Percentiles rank a stretch among this genome's conserved stretches.
Evolutionary conservation across 2,329 filamentous ascomycete genomes (phyloP).

Genomic region (Phialemonium atrogriseum): DNA sequence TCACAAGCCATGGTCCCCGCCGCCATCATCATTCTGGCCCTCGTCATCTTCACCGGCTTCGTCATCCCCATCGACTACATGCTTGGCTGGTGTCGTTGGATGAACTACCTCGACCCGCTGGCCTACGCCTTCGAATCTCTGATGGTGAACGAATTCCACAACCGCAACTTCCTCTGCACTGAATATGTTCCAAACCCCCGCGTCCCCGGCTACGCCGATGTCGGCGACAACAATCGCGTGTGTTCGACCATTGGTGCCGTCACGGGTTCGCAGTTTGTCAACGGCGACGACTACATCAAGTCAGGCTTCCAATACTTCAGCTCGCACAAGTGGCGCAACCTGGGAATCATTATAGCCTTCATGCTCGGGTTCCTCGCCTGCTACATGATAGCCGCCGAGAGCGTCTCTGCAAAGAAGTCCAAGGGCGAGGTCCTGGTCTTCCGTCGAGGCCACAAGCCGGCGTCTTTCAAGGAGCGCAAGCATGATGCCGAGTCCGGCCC

Average conservation of each 20-base stretch:
- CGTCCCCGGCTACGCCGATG: slow-evolving; percentile 27
- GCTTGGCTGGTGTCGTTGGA: slow-evolving; percentile 75
- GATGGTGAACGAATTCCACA: slow-evolving; percentile 75
- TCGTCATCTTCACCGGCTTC: slow-evolving; percentile 66
- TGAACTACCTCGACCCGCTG: slow-evolving; percentile 73
- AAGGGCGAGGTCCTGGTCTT: slow-evolving; percentile 73
- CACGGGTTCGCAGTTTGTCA: slow-evolving; percentile 41
- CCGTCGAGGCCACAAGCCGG: slow-evolving; percentile 58
- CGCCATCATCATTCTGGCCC: slow-evolving; percentile 52
- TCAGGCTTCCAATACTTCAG: slow-evolving; percentile 48
- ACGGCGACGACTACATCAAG: slow-evolving; percentile 49
- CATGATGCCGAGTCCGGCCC: slow-evolving; percentile 49
- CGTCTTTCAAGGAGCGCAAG: slow-evolving; percentile 50
- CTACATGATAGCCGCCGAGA: slow-evolving; percentile 59
- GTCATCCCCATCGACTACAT: slow-evolving; percentile 59
- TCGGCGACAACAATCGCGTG: slow-evolving; percentile 32
- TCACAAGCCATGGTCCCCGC: slow-evolving; percentile 56
- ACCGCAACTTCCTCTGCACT: slow-evolving; percentile 48
- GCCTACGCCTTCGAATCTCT: slow-evolving; percentile 74
- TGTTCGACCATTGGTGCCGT: slow-evolving; percentile 54
- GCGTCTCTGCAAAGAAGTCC: slow-evolving; percentile 57
- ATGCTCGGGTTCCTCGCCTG: slow-evolving; percentile 50
- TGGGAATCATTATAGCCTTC: slow-evolving; percentile 61
- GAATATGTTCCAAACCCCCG: slow-evolving; percentile 32
- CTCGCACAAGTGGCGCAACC: slow-evolving; percentile 59